phyloP scores from a whole-genome alignment of 2,329 filamentous ascomycete species.

The Aureobasidium uvarum region DNA sequence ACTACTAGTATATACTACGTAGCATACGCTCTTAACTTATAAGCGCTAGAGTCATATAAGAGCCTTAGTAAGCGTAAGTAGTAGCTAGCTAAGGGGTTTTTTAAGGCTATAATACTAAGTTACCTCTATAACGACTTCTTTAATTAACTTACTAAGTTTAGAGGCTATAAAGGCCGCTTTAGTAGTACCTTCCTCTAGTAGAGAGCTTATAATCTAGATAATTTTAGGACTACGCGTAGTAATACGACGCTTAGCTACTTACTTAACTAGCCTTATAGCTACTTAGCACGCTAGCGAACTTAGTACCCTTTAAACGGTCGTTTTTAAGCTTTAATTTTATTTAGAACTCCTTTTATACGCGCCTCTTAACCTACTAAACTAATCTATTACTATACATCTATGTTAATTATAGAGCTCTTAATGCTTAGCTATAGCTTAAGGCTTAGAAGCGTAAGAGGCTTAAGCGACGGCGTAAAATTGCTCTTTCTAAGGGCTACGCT shows the following conservation, averaged over 20 bases:
- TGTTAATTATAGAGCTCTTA: not conserved
- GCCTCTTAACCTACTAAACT: not conserved
- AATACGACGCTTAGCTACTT: not conserved
- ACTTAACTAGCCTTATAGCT: not conserved
- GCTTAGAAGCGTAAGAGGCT: not conserved
- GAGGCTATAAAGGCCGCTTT: not conserved
- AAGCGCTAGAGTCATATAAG: not conserved
- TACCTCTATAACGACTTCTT: not conserved
- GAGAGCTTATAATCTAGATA: not conserved
- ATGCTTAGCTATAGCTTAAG: not conserved
- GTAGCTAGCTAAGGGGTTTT: not conserved
- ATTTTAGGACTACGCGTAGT: not conserved
- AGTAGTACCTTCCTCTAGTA: not conserved
- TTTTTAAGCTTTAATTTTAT: not conserved
- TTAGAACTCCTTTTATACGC: not conserved
- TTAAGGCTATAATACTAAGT: not conserved
- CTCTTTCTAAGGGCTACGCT: not conserved
- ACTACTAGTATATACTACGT: not conserved
- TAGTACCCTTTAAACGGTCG: not conserved
- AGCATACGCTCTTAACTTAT: not conserved
- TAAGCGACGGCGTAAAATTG: not conserved
- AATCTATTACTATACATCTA: not conserved
- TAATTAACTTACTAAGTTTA: not conserved
- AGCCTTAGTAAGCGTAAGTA: not conserved
- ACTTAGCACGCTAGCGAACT: not conserved